Percentiles rank a stretch among this genome's conserved stretches.
Conservation (phyloP, 441 rosid genomes). For the Euphorbia schlechtendalii region DNA sequence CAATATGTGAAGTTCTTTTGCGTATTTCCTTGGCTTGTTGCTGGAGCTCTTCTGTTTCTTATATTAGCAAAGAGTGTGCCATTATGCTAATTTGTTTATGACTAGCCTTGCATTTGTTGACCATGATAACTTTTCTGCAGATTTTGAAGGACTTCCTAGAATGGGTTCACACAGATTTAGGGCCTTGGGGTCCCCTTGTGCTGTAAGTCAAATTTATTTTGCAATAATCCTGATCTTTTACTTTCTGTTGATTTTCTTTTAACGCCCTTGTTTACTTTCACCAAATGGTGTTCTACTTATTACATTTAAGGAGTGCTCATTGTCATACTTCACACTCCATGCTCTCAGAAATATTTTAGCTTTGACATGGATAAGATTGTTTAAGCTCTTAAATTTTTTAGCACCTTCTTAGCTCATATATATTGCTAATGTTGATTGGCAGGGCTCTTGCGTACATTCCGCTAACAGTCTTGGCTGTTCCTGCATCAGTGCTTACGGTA, state of each 20-base stretch:
- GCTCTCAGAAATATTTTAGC: neutral
- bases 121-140: conserved; percentile 33
- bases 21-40: too few relatives aligned
- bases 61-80: neutral
- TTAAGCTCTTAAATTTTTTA: neutral
- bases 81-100: neutral
- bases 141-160: conserved; percentile 76
- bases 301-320: neutral
- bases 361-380: conserved; percentile 6
- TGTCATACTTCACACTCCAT: neutral
- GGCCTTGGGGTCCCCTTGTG: conserved; percentile 94
- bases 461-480: conserved; percentile 91
- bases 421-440: conserved; percentile 24
- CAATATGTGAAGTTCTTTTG: too few relatives aligned
- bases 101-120: conserved; percentile 11
- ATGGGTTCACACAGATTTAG: conserved; percentile 96
- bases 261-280: neutral
- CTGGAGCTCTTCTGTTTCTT: too few relatives aligned
- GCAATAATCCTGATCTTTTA: neutral
- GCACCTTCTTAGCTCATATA: neutral
- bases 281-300: neutral
- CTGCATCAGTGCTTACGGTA: conserved; percentile 96
- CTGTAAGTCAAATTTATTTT: conserved; percentile 49
- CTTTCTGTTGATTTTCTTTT: neutral
- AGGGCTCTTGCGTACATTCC: conserved; percentile 96